Percentiles rank a stretch among this genome's conserved stretches.
Evolutionary conservation across 2,329 filamentous ascomycete species (phyloP).

Genomic region (Fusarium guadeloupense): DNA sequence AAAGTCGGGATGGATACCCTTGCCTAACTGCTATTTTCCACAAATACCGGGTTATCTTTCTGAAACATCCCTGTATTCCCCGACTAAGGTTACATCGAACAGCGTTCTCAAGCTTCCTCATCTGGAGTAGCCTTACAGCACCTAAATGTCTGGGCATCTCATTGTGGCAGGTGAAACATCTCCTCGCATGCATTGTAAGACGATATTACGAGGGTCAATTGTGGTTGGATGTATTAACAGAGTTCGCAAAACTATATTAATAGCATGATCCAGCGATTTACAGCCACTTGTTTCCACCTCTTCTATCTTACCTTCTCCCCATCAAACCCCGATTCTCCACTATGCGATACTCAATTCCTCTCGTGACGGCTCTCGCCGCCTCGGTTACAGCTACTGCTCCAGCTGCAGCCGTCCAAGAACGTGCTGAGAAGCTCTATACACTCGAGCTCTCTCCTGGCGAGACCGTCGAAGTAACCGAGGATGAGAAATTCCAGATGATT

Average conservation of each 20-base stretch:
- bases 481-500: constrained; percentile 32
- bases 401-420: not conserved
- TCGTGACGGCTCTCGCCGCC: constrained; percentile 22
- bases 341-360: constrained; percentile 28
- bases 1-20: no score
- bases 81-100: constrained; percentile 2
- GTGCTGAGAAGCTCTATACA: constrained; percentile 17
- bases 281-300: not conserved
- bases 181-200: not conserved
- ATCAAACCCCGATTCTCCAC: accelerated
- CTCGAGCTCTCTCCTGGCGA: constrained; percentile 14
- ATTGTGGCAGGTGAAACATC: not conserved
- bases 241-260: not conserved
- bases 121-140: constrained; percentile 4
- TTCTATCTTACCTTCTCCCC: not conserved
- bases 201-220: not conserved
- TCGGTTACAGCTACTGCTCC: constrained; percentile 10
- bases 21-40: not conserved
- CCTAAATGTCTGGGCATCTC: constrained; percentile 12
- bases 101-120: constrained; percentile 14
- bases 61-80: not conserved
- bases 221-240: not conserved
- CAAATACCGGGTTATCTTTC: not conserved
- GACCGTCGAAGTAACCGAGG: constrained; percentile 28
- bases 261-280: not conserved